These are phyloP conservation scores for Penicillium waksmanii DNA, from an alignment of 495 filamentous ascomycete species.

Conservation along the genomic window DNA sequence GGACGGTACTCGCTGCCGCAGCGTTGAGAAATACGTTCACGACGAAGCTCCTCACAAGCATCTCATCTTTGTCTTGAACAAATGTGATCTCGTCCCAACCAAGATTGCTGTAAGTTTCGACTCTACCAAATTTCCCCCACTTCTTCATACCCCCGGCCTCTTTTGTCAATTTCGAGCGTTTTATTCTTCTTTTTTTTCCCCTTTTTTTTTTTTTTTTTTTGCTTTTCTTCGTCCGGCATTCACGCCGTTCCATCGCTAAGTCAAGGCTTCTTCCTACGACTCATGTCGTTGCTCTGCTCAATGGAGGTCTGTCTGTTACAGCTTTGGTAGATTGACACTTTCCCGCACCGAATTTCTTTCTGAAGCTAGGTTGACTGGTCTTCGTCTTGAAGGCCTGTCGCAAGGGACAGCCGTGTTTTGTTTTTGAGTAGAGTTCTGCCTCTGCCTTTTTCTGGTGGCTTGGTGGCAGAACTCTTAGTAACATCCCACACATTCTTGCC, in stretches of 20 bases:
- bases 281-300: slow-evolving; percentile 44
- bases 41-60: slow-evolving; percentile 96
- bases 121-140: slow-evolving; percentile 7
- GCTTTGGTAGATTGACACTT: slow-evolving; percentile 89
- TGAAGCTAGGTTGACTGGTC: slow-evolving; percentile 67
- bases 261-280: slow-evolving; percentile 84
- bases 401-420: slow-evolving; percentile 67
- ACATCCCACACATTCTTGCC: slow-evolving; percentile 87
- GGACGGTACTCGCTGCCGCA: slow-evolving; percentile 83
- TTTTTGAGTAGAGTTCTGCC: slow-evolving; percentile 86
- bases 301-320: slow-evolving; percentile 95
- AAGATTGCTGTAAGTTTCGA: slow-evolving; percentile 82
- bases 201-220: slow-evolving; percentile 22
- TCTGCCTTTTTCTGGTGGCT: slow-evolving; percentile 46
- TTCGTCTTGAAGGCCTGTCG: slow-evolving; percentile 79
- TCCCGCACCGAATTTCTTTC: slow-evolving; percentile 68
- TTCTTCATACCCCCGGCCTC: slow-evolving; percentile 12
- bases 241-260: slow-evolving; percentile 73
- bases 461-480: slow-evolving; percentile 93
- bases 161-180: no score
- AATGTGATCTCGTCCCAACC: slow-evolving; percentile 94
- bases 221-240: slow-evolving; percentile 4
- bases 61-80: slow-evolving; percentile 89
- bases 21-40: slow-evolving; percentile 88
- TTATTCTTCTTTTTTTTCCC: neutral